phyloP scores from a whole-genome alignment of 2,329 filamentous ascomycete genomes.

The Alternaria triticimaculans region DNA sequence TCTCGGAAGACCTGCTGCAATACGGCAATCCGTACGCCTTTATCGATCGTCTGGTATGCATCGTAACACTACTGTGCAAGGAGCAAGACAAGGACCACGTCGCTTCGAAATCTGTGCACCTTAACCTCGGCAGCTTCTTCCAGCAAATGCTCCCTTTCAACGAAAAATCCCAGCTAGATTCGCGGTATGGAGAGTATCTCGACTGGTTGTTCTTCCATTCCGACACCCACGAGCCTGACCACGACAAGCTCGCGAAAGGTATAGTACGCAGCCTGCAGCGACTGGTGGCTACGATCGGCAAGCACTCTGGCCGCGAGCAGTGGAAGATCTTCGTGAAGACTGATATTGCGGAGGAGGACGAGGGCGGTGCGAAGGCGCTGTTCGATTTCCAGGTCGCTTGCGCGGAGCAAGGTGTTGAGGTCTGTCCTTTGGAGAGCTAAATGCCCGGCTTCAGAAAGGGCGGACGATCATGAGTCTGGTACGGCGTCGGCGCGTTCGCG shows the following conservation, averaged over 20 bases:
- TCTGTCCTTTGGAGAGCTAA: background rate
- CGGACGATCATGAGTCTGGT: background rate
- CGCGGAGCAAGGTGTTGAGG: background rate
- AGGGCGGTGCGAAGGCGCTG: background rate
- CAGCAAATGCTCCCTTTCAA: slow-evolving; percentile 20
- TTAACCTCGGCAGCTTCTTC: slow-evolving; percentile 17
- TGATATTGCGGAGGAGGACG: background rate
- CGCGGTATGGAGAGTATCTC: background rate
- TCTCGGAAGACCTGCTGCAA: background rate
- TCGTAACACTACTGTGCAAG: slow-evolving; percentile 14
- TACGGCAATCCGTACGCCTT: slow-evolving; percentile 7
- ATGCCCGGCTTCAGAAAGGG: background rate
- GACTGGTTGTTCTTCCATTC: slow-evolving; percentile 4
- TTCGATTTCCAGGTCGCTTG: background rate
- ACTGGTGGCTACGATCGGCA: background rate
- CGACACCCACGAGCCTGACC: background rate
- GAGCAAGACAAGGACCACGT: background rate
- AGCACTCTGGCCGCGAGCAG: background rate
- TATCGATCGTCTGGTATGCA: slow-evolving; percentile 6
- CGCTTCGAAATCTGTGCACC: slow-evolving; percentile 1
- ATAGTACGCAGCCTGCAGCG: slow-evolving; percentile 1
- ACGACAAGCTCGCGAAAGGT: slow-evolving; percentile 2
- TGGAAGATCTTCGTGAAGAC: slow-evolving; percentile 10
- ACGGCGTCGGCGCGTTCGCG: background rate
- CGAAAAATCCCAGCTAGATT: background rate